Conservation (phyloP, 2,329 filamentous ascomycete genomes). For the Penicillium sp. region DNA sequence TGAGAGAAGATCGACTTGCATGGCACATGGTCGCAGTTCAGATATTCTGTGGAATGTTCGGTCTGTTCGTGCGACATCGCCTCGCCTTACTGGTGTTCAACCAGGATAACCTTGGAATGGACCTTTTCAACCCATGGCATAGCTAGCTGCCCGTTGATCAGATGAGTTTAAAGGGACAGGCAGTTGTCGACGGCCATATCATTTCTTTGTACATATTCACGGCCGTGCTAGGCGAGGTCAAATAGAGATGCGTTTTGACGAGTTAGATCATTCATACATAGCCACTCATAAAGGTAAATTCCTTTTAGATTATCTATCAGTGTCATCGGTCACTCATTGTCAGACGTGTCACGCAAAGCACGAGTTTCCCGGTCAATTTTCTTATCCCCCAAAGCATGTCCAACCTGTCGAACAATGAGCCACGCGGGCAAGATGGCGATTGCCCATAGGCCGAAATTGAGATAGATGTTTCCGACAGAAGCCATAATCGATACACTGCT, state of each 20-base stretch:
- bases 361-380: constrained; percentile 29
- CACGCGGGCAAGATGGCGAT: constrained; percentile 64
- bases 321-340: not conserved
- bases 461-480: constrained; percentile 64
- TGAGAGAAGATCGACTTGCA: constrained; percentile 81
- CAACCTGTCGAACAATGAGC: constrained; percentile 62
- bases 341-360: constrained; percentile 6
- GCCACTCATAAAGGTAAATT: too few species aligned
- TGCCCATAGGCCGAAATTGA: constrained; percentile 69
- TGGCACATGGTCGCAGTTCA: constrained; percentile 80
- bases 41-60: constrained; percentile 70
- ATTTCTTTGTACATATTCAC: constrained; percentile 15
- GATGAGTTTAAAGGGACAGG: not conserved
- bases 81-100: constrained; percentile 86
- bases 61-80: constrained; percentile 79
- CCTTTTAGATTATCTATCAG: not conserved
- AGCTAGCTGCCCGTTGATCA: not conserved
- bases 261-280: not conserved
- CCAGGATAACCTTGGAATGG: constrained; percentile 66
- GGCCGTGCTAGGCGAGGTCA: not conserved
- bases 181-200: not conserved
- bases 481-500: constrained; percentile 62
- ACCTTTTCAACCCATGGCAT: constrained; percentile 24
- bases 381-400: constrained; percentile 34
- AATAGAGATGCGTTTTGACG: not conserved